Evolutionary conservation across 2,329 filamentous ascomycete species (phyloP).

Genomic region (Neurospora sp.): DNA sequence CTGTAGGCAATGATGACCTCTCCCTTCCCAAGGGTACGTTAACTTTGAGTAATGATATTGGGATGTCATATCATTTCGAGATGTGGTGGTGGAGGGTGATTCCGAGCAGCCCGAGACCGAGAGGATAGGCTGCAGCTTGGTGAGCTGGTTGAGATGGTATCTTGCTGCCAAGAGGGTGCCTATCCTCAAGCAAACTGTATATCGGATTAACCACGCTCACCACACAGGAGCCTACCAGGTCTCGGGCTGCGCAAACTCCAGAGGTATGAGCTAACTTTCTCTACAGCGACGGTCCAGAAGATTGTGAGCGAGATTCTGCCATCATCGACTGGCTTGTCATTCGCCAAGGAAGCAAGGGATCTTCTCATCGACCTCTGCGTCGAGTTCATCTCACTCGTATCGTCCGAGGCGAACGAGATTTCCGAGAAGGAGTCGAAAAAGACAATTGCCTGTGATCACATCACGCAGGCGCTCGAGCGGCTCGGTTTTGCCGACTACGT

Average conservation of each 20-base stretch:
- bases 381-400: constrained; percentile 96
- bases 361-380: constrained; percentile 97
- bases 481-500: constrained; percentile 92
- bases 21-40: constrained; percentile 39
- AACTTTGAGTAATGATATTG: not conserved
- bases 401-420: constrained; percentile 98
- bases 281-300: constrained; percentile 59
- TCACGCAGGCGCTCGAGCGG: constrained; percentile 86
- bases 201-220: not conserved
- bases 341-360: constrained; percentile 91
- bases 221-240: not conserved
- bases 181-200: not conserved
- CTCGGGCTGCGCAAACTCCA: not conserved
- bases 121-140: not conserved
- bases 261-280: constrained; percentile 18
- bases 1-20: constrained; percentile 7
- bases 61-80: not conserved
- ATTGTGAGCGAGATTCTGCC: constrained; percentile 93
- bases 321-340: constrained; percentile 63
- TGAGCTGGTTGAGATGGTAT: not conserved
- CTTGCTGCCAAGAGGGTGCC: not conserved
- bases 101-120: not conserved
- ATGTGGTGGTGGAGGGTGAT: not conserved
- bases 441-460: constrained; percentile 96
- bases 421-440: constrained; percentile 98